These are phyloP conservation scores for Fragaria iinumae DNA, from an alignment of 306 rosid genomes.

Conservation along the genomic window DNA sequence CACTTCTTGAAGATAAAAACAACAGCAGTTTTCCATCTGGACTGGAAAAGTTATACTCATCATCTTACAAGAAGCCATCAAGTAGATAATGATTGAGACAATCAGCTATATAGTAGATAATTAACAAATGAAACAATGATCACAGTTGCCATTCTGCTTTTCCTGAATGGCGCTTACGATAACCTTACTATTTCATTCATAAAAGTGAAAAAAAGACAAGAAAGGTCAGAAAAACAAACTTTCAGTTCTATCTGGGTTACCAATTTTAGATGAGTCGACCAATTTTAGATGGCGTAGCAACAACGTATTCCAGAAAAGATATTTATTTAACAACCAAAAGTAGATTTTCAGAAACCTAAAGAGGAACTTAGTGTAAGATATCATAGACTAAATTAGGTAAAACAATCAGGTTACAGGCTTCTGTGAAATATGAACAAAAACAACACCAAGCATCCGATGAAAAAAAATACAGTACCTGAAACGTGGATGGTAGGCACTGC, in stretches of 20 bases:
- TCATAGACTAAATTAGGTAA: background rate
- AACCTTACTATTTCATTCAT: background rate
- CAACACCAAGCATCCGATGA: background rate
- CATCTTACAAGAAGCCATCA: constrained; percentile 12
- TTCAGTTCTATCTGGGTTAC: background rate
- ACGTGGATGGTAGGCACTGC: constrained; percentile 71
- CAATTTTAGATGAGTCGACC: background rate
- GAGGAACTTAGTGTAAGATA: background rate
- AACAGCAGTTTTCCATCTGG: constrained; percentile 73
- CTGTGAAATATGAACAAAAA: background rate
- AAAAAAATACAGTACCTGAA: constrained; percentile 54
- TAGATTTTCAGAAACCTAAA: background rate
- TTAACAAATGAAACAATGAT: background rate
- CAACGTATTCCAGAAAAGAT: background rate
- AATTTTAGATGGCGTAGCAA: too few relatives aligned
- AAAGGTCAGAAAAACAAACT: background rate
- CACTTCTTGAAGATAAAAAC: constrained; percentile 66
- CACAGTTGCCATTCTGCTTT: background rate
- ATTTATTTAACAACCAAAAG: background rate
- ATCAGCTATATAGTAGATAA: background rate
- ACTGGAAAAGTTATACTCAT: constrained; percentile 40
- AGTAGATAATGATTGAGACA: background rate
- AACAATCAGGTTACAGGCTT: background rate
- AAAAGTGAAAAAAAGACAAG: background rate
- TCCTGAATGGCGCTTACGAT: background rate